Evolutionary conservation across 2,329 filamentous ascomycete genomes (phyloP), one percentile per base, ranked within the genome.

Genomic region (Fusarium nelsonii): DNA sequence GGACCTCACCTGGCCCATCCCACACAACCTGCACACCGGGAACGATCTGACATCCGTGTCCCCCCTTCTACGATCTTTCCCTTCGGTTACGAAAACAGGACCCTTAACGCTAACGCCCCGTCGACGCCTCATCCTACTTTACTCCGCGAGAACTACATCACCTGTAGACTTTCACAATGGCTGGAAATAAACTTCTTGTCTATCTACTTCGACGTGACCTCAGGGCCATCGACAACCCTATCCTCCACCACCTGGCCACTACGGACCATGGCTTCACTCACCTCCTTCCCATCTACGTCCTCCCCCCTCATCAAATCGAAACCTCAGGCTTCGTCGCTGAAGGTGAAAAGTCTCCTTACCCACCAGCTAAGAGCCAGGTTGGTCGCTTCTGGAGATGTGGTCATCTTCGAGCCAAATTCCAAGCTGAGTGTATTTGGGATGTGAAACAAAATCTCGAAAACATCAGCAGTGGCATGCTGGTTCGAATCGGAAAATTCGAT

Each of bases 121-220:
- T 48, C 34, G 15, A 46, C 46, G 43, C 36, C 37, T 50, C 50
- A 45, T 32, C 23, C 23, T 5, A 23, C 37, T 30, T 12, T 53
- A 26, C 28, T 14, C 28, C n/a, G 54, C 43, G 10, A 49, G 9
- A 49, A n/a, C 12, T 30, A 5, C 23, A 33, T 34, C 20, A 9
- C 32, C 23, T 41, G 15, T 14, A 15, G 18, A 14, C 8, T 23
- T 44, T 34, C 41, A 68, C 41, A 40, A 82, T 82, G 80, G 63
- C 76, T 45, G 69, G 74, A 37, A 74, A 73, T 33, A 87, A 85
- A 33, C 83, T 92, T 26, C 81, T 94, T 52, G 83, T 95, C 57
- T 94, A 93, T 74, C 77, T 94, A 23, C 78, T 94, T 36, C 88
- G 92, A 44, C 88, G 90, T 70, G 92, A 95, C 76, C 83, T 94